Base-by-base conservation (phyloP, 2,329 filamentous ascomycete species). In the Sphaceloma murrayae region DNA sequence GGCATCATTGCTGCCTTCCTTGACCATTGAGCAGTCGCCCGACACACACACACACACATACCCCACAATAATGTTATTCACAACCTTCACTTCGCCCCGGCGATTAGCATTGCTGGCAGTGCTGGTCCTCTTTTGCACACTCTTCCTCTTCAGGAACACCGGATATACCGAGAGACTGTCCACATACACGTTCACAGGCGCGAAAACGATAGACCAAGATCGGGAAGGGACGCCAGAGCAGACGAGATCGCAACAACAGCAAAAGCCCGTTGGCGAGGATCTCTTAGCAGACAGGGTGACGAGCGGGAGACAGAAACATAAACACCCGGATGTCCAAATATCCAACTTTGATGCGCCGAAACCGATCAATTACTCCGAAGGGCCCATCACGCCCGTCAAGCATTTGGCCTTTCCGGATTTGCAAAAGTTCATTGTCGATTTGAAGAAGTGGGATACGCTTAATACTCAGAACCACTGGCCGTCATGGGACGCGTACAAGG, bases 391-490 rank as follows among this genome's bases (percentile, higher is more conserved):
- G 13, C 39, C 46, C 6, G 29, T 50, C 30, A 36, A 40, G 14
- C 46, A 51, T 36, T 29, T 46, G 11, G 17, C 46, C 16, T 46
- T 47, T 24, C 33, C 40, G 27, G 44, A 51, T 30, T 4, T 43
- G 16, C 46, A 51, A 46, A 55, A 56, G 48, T 64, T 66, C 42
- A 58, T 69, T 51, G 55, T 62, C 48, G 58, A 61, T 33, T 62
- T 68, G 54, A 56, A 67, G 14, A 54, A 63, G 4, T 69, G 66
- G 66, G 54, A 54, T 31, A 58, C 65, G 18, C 56, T 57, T 5
- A 44, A 54, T 5, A 60, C 57, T 52, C 48, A 56, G 32, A 59
- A 55, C 8, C 67, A 70, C 50, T 68, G 63, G 62, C 67, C 67
- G 24, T 61, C 64, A 2, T 69, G 67, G 50, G 53, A 52, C n/a